These are phyloP conservation scores for Protomyces pachydermus DNA, from an alignment of 1,139 yeast genomes.

Conservation along the genomic window DNA sequence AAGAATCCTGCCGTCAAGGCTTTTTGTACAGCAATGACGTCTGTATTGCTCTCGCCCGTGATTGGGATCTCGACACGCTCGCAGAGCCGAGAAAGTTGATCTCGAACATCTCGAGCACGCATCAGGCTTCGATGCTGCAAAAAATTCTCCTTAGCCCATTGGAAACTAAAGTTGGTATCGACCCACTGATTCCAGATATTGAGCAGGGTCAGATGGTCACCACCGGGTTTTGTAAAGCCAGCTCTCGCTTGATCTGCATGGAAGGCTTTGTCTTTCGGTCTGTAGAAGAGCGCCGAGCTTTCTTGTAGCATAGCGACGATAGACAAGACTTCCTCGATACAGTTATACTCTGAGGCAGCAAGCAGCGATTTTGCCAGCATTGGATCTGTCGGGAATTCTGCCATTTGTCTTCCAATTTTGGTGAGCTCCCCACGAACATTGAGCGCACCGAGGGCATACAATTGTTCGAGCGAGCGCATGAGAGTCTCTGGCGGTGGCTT, in stretches of 20 bases:
- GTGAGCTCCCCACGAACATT: conserved; percentile 77
- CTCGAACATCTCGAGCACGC: conserved; percentile 66
- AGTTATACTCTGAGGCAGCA: conserved; percentile 55
- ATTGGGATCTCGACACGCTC: conserved; percentile 52
- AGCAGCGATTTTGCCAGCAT: conserved; percentile 74
- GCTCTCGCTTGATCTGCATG: conserved; percentile 62
- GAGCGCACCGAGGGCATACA: conserved; percentile 83
- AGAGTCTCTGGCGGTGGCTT: conserved; percentile 70
- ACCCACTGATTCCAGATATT: conserved; percentile 75
- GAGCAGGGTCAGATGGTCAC: conserved; percentile 73
- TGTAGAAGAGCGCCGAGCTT: conserved; percentile 60
- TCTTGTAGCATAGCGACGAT: conserved; percentile 83
- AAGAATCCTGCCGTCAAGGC: conserved; percentile 79
- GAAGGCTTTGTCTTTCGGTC: conserved; percentile 66
- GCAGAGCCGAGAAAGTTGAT: conserved; percentile 63
- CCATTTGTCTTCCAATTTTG: conserved; percentile 73
- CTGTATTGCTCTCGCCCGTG: conserved; percentile 33
- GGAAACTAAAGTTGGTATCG: conserved; percentile 60
- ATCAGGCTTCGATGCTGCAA: conserved; percentile 67
- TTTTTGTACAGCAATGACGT: conserved; percentile 50
- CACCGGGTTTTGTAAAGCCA: conserved; percentile 54
- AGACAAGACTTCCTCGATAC: conserved; percentile 61
- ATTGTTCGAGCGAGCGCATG: conserved; percentile 67
- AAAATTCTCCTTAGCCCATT: conserved; percentile 86
- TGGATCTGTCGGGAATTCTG: conserved; percentile 90